Percentiles rank a stretch among this genome's conserved stretches.
phyloP scores from a whole-genome alignment of 2,329 filamentous ascomycete species.

The Curvularia lunata region DNA sequence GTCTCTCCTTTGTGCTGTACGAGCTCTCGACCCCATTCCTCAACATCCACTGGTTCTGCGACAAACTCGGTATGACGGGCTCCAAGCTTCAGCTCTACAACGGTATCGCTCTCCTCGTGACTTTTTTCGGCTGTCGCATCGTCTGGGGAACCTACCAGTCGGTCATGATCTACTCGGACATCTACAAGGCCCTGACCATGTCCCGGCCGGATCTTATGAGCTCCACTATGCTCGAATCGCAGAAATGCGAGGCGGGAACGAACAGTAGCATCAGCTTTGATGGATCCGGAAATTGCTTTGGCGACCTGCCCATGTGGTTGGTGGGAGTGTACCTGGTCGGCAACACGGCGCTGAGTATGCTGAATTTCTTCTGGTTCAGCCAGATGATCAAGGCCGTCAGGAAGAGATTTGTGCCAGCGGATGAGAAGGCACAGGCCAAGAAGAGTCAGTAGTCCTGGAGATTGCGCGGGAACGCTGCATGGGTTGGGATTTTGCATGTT shows the following conservation, averaged over 20 bases:
- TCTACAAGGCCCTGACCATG: constrained; percentile 58
- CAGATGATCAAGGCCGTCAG: constrained; percentile 84
- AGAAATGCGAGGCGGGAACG: constrained; percentile 57
- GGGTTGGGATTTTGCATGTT: neutral
- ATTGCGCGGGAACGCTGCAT: neutral
- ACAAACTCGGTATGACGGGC: constrained; percentile 81
- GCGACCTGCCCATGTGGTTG: constrained; percentile 70
- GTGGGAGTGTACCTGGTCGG: constrained; percentile 70
- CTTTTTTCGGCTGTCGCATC: constrained; percentile 77
- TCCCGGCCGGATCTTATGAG: constrained; percentile 22
- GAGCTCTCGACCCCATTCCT: constrained; percentile 84
- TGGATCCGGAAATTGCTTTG: constrained; percentile 30
- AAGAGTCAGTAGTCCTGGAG: constrained; percentile 23
- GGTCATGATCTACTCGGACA: constrained; percentile 67
- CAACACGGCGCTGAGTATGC: constrained; percentile 73
- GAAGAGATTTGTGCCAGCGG: constrained; percentile 69
- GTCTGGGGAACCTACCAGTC: constrained; percentile 79
- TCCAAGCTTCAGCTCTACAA: constrained; percentile 77
- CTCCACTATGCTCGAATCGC: constrained; percentile 33
- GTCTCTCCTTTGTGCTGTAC: constrained; percentile 80
- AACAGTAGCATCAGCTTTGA: constrained; percentile 28
- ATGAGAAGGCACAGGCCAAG: constrained; percentile 22
- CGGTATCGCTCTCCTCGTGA: constrained; percentile 71
- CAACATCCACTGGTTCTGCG: constrained; percentile 90
- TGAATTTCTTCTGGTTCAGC: constrained; percentile 84